These are phyloP conservation scores for Skeletonema tropicum DNA, from an alignment of 108 stramenopile species.

Conservation along the genomic window DNA sequence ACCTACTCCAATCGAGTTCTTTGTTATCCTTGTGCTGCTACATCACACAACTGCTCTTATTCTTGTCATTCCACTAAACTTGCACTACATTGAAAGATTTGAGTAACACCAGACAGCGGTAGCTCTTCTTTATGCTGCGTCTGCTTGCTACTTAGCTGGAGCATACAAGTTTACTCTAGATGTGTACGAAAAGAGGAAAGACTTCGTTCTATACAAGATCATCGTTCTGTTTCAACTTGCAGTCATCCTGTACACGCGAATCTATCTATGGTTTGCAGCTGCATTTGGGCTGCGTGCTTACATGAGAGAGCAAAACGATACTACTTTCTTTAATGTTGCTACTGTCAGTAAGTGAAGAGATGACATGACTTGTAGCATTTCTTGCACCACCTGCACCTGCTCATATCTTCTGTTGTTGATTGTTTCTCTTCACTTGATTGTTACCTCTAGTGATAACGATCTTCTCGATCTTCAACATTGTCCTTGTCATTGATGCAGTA, in stretches of 20 bases:
- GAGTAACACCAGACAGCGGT: constrained; percentile 19
- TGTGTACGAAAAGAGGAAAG: constrained; percentile 2
- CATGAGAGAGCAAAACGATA: constrained; percentile 8
- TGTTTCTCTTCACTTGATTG: too few relatives aligned
- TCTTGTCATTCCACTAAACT: background rate
- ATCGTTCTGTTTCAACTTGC: constrained; percentile 15
- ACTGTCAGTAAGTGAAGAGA: constrained; percentile 10
- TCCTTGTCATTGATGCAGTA: background rate
- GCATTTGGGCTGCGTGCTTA: background rate
- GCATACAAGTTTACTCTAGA: constrained; percentile 13
- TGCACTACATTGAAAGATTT: background rate
- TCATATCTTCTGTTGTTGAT: too few relatives aligned
- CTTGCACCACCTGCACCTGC: background rate
- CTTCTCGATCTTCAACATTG: background rate
- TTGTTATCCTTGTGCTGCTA: background rate
- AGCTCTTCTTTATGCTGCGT: constrained; percentile 10
- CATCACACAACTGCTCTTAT: constrained; percentile 2
- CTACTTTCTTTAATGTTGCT: constrained; percentile 17
- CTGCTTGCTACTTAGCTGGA: constrained; percentile 4
- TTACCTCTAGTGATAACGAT: background rate
- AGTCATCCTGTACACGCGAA: constrained; percentile 13
- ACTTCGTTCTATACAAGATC: constrained; percentile 12
- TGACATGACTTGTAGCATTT: background rate
- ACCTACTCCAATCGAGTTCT: constrained; percentile 2
- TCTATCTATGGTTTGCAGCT: constrained; percentile 18